Evolutionary conservation across 73 alveolate species (phyloP).

Genomic region (Paramecium sonneborni): DNA sequence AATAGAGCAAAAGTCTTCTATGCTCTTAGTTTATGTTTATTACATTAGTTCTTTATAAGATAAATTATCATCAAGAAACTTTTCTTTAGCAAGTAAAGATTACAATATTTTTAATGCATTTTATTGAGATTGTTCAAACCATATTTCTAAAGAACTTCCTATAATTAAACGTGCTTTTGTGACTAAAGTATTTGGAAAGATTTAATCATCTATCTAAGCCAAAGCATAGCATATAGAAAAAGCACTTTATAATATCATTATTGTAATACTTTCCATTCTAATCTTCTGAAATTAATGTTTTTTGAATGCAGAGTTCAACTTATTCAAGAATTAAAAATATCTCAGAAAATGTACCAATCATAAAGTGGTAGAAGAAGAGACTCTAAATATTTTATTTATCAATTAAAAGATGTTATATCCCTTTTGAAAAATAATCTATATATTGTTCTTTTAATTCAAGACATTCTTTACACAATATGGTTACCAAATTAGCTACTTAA

Average conservation of each 20-base stretch:
- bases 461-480: not conserved
- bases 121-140: not conserved
- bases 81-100: not conserved
- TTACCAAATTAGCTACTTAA: not conserved
- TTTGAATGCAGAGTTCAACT: not conserved
- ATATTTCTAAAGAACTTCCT: not conserved
- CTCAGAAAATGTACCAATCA: not conserved
- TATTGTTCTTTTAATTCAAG: not conserved
- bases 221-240: not conserved
- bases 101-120: not conserved
- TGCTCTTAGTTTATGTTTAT: not conserved
- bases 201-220: not conserved
- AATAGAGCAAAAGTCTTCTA: not conserved
- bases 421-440: not conserved
- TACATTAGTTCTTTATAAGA: not conserved
- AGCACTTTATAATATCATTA: not conserved
- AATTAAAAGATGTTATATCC: not conserved
- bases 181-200: not conserved
- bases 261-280: not conserved
- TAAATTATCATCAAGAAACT: not conserved
- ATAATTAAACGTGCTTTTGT: not conserved
- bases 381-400: not conserved
- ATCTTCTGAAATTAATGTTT: not conserved
- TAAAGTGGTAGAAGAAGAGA: not conserved
- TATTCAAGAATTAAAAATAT: not conserved